Percentiles rank a stretch among this genome's conserved stretches.
Conservation (phyloP, 1,284 basidiomycete genomes). For the Ustilago sp. region DNA sequence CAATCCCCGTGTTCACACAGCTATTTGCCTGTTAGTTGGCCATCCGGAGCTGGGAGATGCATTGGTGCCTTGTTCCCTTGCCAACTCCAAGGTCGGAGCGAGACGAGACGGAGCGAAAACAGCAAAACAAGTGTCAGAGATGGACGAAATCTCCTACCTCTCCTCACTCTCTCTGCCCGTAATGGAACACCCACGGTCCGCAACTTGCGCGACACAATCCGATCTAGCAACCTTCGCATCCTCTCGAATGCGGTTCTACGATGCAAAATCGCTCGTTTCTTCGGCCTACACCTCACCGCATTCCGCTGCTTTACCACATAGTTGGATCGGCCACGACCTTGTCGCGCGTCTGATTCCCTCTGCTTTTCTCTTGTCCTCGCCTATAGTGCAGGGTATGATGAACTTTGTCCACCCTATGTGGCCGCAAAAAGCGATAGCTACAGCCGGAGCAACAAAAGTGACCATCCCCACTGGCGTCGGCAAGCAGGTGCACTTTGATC, state of each 20-base stretch:
- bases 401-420: slow-evolving; percentile 30
- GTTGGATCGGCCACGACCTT: slow-evolving; percentile 70
- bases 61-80: slow-evolving; percentile 21
- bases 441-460: background rate
- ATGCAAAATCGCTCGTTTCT: slow-evolving; percentile 44
- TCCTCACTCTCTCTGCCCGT: slow-evolving; percentile 38
- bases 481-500: slow-evolving; percentile 15
- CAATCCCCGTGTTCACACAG: slow-evolving; percentile 71
- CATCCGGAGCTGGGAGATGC: slow-evolving; percentile 34
- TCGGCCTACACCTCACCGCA: slow-evolving; percentile 33
- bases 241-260: slow-evolving; percentile 28
- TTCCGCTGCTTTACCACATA: slow-evolving; percentile 53
- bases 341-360: slow-evolving; percentile 67
- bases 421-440: slow-evolving; percentile 1
- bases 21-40: slow-evolving; percentile 69
- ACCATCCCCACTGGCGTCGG: background rate
- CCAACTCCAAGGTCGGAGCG: background rate
- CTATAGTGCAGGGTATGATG: slow-evolving; percentile 7
- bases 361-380: background rate
- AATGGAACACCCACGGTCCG: slow-evolving; percentile 27
- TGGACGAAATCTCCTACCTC: slow-evolving; percentile 40
- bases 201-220: background rate
- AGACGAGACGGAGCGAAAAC: background rate
- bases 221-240: slow-evolving; percentile 34
- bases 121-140: slow-evolving; percentile 1